Percentiles rank a stretch among this genome's conserved stretches.
These are phyloP conservation scores for Bruguiera sexangula DNA, from an alignment of 345 rosid species.

Conservation along the genomic window DNA sequence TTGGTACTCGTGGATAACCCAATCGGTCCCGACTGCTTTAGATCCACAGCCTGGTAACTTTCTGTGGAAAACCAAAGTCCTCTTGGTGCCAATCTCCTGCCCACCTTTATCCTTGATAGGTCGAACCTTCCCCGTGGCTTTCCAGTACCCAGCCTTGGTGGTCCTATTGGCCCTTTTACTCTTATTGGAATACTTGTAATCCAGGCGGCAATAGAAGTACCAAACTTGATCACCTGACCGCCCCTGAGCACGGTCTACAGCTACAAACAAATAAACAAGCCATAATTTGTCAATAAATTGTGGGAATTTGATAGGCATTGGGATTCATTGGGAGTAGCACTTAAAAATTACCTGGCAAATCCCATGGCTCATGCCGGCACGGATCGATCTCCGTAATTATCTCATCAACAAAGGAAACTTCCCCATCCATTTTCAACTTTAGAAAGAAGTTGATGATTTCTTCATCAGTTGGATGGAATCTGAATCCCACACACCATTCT, in stretches of 20 bases:
- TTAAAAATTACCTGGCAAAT: conserved; percentile 30
- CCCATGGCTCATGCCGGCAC: conserved; percentile 23
- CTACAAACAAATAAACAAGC: not conserved
- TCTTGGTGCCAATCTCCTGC: conserved; percentile 39
- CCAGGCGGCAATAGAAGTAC: conserved; percentile 33
- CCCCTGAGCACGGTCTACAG: not conserved
- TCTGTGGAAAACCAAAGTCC: conserved; percentile 34
- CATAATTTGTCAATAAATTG: not conserved
- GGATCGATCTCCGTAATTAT: conserved; percentile 13
- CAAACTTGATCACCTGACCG: conserved; percentile 28
- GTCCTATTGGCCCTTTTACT: conserved; percentile 8
- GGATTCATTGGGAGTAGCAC: not conserved
- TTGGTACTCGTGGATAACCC: conserved; percentile 32
- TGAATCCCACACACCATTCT: conserved; percentile 8
- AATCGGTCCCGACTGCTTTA: conserved; percentile 4
- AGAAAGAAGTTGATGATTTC: conserved; percentile 24
- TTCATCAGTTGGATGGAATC: conserved; percentile 31
- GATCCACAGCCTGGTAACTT: not conserved
- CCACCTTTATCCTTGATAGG: conserved; percentile 14
- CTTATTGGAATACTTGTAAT: conserved; percentile 11
- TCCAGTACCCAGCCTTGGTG: conserved; percentile 42
- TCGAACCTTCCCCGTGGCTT: conserved; percentile 37
- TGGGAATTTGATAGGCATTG: not conserved
- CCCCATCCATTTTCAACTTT: conserved; percentile 18
- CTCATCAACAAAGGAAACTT: conserved; percentile 4